These are phyloP conservation scores for Mycena sp. DNA, from an alignment of 1,284 basidiomycete species.

Conservation along the genomic window DNA sequence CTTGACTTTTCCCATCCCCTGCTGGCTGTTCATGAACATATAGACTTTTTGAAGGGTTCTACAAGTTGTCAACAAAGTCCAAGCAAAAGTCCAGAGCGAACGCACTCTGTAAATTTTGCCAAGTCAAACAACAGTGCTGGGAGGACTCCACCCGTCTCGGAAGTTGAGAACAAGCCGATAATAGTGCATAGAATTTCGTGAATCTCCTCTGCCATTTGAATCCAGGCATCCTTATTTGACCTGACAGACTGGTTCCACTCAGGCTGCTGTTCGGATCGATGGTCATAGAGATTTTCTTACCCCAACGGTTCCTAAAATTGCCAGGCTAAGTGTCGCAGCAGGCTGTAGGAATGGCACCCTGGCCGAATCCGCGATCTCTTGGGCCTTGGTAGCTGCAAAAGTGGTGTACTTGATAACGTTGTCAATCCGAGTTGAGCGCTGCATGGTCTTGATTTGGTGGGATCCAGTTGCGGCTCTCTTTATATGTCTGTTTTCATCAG, in stretches of 20 bases:
- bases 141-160: not conserved
- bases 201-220: not conserved
- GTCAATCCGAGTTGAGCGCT: too few relatives aligned
- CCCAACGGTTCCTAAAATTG: not conserved
- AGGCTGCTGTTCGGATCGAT: not conserved
- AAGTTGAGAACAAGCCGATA: not conserved
- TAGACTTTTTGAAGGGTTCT: conserved; percentile 9
- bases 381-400: not conserved
- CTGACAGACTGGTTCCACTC: not conserved
- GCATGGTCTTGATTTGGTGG: too few relatives aligned
- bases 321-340: not conserved
- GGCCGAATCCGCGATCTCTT: not conserved
- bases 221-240: not conserved
- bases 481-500: too few relatives aligned
- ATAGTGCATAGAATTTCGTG: conserved; percentile 15
- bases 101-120: conserved; percentile 11
- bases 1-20: conserved; percentile 7
- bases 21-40: not conserved
- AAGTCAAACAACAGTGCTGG: conserved; percentile 11
- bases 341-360: not conserved
- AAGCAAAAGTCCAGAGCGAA: not conserved
- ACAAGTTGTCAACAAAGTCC: not conserved
- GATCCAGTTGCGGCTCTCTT: too few relatives aligned
- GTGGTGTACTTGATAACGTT: too few relatives aligned
- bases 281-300: not conserved